Conservation (phyloP, 805 yeast species). For the Metschnikowia colocasiae region DNA sequence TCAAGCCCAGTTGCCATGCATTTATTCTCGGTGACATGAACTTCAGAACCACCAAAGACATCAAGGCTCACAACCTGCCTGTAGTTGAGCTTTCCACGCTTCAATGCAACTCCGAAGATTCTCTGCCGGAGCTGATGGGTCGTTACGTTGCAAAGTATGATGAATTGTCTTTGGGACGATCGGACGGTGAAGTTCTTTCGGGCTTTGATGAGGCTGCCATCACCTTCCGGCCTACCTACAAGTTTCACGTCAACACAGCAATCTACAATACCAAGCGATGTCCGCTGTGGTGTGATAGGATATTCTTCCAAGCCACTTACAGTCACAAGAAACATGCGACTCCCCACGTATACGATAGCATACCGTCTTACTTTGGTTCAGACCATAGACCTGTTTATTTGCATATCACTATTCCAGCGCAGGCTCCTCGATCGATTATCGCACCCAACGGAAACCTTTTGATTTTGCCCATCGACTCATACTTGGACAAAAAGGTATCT, state of each 20-base stretch:
- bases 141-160: conserved; percentile 37
- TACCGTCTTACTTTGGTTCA: conserved; percentile 49
- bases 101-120: conserved; percentile 21
- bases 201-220: conserved; percentile 69
- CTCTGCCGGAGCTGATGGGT: conserved; percentile 12
- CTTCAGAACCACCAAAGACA: conserved; percentile 51
- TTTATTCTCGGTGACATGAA: conserved; percentile 85
- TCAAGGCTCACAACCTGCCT: conserved; percentile 10
- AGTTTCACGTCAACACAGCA: conserved; percentile 51
- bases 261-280: conserved; percentile 54
- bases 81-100: conserved; percentile 22
- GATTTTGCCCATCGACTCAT: conserved; percentile 12
- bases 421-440: conserved; percentile 28
- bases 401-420: conserved; percentile 44
- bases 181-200: conserved; percentile 45
- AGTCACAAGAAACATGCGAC: conserved; percentile 18
- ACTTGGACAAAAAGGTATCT: conserved; percentile 6
- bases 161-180: conserved; percentile 46
- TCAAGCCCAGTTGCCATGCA: conserved; percentile 54
- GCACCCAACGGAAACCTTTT: conserved; percentile 16
- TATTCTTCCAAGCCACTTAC: conserved; percentile 53
- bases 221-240: conserved; percentile 76
- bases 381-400: conserved; percentile 82
- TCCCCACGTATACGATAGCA: conserved; percentile 46
- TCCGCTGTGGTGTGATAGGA: conserved; percentile 92